Evolutionary conservation across 2,329 filamentous ascomycete species (phyloP), one percentile per base, ranked within the genome.

Genomic region (Scedosporium apiospermum): DNA sequence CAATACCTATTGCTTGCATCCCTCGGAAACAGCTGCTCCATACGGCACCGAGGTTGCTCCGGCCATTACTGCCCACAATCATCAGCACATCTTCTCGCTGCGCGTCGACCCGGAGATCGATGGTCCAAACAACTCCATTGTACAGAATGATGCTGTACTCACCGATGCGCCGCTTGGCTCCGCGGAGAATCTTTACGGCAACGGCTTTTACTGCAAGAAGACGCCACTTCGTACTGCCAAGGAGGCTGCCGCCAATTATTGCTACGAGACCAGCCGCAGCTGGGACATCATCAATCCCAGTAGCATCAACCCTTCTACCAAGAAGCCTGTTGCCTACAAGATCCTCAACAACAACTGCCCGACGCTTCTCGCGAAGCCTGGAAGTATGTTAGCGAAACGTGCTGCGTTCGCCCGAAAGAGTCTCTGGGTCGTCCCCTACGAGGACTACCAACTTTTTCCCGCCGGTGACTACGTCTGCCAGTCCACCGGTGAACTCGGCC

Each of bases 31-130:
- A 66, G 88, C 89, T 6, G 80, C 89, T 38, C 91, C 90, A 64
- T 96, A 91, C 90, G 93, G 93, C 63, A 96, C 92, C 0, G 88
- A 96, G 73, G 93, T 97, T 7, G 93, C 93, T 70, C 90, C 91
- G 0, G 57, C 34, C 42, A 91, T 96, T 70, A 96, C 96, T 70
- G 93, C 93, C 0, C 93, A 96, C 77, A 96, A 96, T 77, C 93
- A 97, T 74, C 92, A 97, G 75, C 93, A 97, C 74, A 82, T 97
- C 41, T 96, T 97, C 83, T 96, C 91, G 71, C 78, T 97, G 51
- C 90, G 93, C 51, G 79, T 96, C 55, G 90, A 97, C 72, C 85
- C 92, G 38, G 93, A 93, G 70, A 84, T 97, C 63, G 93, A 96
- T 71, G 93, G 93, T 0, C 84, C 88, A 0, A 82, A 87, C 66